Conservation (phyloP, 805 yeast species). For the Wickerhamomyces bovis region DNA sequence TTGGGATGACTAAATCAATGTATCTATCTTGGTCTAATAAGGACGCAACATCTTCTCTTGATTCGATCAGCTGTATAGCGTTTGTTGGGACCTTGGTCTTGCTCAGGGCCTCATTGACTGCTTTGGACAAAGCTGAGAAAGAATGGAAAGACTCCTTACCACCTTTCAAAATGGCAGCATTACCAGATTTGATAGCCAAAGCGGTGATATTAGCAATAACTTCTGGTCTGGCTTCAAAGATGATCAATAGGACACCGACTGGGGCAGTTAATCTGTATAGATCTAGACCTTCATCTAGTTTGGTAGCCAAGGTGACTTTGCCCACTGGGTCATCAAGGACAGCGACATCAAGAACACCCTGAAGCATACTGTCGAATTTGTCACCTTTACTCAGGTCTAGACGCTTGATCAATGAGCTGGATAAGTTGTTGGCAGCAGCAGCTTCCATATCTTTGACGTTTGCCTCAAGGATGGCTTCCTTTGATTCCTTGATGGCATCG, state of each 20-base stretch:
- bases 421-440: conserved; percentile 56
- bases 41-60: conserved; percentile 86
- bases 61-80: conserved; percentile 80
- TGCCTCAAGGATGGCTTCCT: conserved; percentile 61
- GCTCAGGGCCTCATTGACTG: conserved; percentile 55
- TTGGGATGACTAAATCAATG: conserved; percentile 92
- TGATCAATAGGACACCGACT: conserved; percentile 86
- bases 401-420: conserved; percentile 73
- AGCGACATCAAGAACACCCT: conserved; percentile 91
- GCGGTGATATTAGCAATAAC: conserved; percentile 98
- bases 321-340: conserved; percentile 88
- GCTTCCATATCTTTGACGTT: conserved; percentile 69
- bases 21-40: conserved; percentile 78
- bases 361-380: conserved; percentile 89
- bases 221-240: conserved; percentile 96
- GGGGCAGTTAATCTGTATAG: conserved; percentile 86
- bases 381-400: conserved; percentile 77
- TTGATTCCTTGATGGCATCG: conserved; percentile 54
- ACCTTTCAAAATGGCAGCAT: conserved; percentile 94
- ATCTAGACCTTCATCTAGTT: conserved; percentile 85
- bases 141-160: conserved; percentile 91
- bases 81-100: conserved; percentile 68
- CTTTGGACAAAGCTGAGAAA: conserved; percentile 71
- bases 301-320: conserved; percentile 73
- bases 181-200: conserved; percentile 91